A percentile compares a stretch with the other conserved stretches of the same genome.
Evolutionary conservation across 352 stramenopile species (phyloP).

Genomic region (Globisporangium radiosum): DNA sequence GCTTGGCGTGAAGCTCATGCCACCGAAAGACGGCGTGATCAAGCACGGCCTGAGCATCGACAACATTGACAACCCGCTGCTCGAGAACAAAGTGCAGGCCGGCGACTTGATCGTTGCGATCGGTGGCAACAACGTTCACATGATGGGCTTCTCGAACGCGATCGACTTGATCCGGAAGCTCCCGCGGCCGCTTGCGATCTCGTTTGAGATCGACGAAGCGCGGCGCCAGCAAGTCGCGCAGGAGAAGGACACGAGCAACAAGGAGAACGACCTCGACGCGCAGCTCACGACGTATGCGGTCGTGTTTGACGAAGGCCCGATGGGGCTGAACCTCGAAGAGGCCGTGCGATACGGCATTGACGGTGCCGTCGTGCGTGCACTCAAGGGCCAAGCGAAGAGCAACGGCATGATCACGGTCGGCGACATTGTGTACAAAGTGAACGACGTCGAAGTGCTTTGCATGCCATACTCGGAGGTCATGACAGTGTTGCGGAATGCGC

Average conservation of each 20-base stretch:
- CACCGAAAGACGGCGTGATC: conserved; percentile 76
- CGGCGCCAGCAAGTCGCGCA: conserved; percentile 48
- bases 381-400: conserved; percentile 80
- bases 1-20: conserved; percentile 82
- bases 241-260: conserved; percentile 47
- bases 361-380: conserved; percentile 66
- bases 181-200: conserved; percentile 68
- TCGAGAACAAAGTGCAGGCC: conserved; percentile 77
- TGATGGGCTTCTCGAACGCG: conserved; percentile 75
- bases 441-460: conserved; percentile 74
- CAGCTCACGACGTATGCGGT: conserved; percentile 79
- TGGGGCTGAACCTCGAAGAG: conserved; percentile 84
- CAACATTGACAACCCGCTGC: conserved; percentile 81
- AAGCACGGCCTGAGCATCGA: conserved; percentile 78
- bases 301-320: conserved; percentile 79
- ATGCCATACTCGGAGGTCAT: conserved; percentile 86
- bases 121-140: conserved; percentile 64
- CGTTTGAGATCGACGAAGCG: conserved; percentile 72
- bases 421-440: conserved; percentile 87
- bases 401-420: conserved; percentile 78
- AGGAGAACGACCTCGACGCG: conserved; percentile 61
- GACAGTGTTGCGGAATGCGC: conserved; percentile 60
- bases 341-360: conserved; percentile 78
- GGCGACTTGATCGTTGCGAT: conserved; percentile 84
- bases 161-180: conserved; percentile 84